Evolutionary conservation across 1,284 basidiomycete genomes (phyloP).

Genomic region (Tremellales sp.): DNA sequence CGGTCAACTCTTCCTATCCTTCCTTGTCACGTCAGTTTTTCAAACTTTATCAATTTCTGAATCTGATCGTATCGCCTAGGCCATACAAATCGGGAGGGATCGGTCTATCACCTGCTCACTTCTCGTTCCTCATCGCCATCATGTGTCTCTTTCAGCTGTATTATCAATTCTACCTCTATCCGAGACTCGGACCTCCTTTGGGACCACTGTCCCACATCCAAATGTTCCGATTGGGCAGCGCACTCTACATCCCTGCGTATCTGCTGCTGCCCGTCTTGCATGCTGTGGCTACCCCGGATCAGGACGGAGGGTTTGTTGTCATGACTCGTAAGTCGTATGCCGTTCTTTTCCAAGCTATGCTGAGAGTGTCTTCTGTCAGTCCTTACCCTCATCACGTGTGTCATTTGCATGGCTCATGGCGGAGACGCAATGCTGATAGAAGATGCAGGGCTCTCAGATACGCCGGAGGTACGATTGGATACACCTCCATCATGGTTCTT

Average conservation of each 20-base stretch:
- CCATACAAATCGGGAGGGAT: constrained; percentile 47
- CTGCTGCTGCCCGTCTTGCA: constrained; percentile 45
- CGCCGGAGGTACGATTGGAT: constrained; percentile 47
- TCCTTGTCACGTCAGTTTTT: constrained; percentile 44
- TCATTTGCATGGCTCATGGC: not conserved
- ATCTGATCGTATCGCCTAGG: constrained; percentile 19
- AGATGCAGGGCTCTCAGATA: constrained; percentile 44
- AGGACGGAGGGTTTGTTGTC: constrained; percentile 43
- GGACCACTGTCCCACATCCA: constrained; percentile 48
- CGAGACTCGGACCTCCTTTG: constrained; percentile 47
- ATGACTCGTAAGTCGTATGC: constrained; percentile 39
- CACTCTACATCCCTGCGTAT: constrained; percentile 47
- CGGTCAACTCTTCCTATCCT: constrained; percentile 49
- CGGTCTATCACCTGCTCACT: constrained; percentile 48
- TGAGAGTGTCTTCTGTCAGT: constrained; percentile 19
- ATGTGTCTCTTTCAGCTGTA: constrained; percentile 50
- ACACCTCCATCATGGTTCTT: constrained; percentile 49
- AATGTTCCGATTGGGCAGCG: constrained; percentile 48
- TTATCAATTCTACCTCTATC: constrained; percentile 51
- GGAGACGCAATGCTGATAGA: constrained; percentile 4
- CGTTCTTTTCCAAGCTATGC: not conserved
- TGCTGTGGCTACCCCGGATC: constrained; percentile 37
- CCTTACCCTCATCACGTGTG: constrained; percentile 30
- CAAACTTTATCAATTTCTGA: not conserved
- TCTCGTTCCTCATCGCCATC: constrained; percentile 48